Percentiles rank a stretch among this genome's conserved stretches.
Evolutionary conservation across 768 basidiomycete genomes (phyloP).

Genomic region (Lentinus brumalis): DNA sequence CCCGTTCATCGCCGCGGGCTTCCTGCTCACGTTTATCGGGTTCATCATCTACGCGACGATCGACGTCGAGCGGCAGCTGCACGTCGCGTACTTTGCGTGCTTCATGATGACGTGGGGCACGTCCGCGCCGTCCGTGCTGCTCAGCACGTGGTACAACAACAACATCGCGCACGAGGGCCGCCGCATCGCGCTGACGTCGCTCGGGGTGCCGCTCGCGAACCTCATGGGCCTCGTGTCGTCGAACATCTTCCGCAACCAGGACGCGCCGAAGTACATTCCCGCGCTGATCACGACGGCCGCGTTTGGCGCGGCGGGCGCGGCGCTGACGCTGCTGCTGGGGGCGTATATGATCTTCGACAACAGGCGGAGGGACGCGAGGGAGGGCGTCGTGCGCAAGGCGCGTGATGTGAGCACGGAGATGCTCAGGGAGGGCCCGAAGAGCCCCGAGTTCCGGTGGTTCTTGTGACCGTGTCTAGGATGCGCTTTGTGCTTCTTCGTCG

Average conservation of each 20-base stretch:
- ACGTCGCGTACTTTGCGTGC: conserved; percentile 16
- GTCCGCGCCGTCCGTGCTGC: conserved; percentile 2
- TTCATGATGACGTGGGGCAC: conserved; percentile 13
- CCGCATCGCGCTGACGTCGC: conserved; percentile 3
- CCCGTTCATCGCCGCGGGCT: conserved; percentile 16
- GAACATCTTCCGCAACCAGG: conserved; percentile 4
- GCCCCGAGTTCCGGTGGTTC: conserved; percentile 7
- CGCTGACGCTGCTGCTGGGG: conserved; percentile 1
- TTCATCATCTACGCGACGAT: conserved; percentile 16
- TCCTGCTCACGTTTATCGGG: conserved; percentile 13
- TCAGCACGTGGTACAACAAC: conserved; percentile 11
- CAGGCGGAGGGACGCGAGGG: not conserved
- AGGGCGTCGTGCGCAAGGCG: conserved; percentile 4
- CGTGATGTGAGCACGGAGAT: conserved; percentile 2
- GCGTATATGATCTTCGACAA: conserved; percentile 2
- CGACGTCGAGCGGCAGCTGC: conserved; percentile 6
- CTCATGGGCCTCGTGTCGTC: conserved; percentile 9
- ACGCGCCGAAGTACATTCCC: not conserved
- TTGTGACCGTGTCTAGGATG: not conserved
- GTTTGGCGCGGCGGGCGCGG: conserved; percentile 1
- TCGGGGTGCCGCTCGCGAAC: conserved; percentile 8
- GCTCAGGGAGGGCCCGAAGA: conserved; percentile 1
- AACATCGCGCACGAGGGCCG: conserved; percentile 10
- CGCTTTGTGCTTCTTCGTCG: too few relatives aligned
- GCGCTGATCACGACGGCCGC: conserved; percentile 4